A percentile compares a stretch with the other conserved stretches of the same genome.
Conservation (phyloP, 495 filamentous ascomycete species). For the Paragyromitra xinjiangensis region DNA sequence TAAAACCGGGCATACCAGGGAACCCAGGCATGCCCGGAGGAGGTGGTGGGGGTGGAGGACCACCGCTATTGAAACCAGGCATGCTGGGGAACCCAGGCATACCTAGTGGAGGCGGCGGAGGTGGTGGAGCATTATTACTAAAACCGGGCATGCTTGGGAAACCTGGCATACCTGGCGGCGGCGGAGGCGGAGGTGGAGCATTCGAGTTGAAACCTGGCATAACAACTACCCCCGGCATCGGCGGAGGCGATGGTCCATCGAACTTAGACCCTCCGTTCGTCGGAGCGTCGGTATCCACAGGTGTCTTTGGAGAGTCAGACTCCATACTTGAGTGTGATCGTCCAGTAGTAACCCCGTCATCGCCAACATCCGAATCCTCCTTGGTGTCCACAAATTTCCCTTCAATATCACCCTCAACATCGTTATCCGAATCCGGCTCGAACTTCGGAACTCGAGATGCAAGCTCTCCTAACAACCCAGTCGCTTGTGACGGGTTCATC, state of each 20-base stretch:
- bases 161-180: slow-evolving; percentile 62
- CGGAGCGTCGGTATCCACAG: slow-evolving; percentile 68
- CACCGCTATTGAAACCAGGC: slow-evolving; percentile 58
- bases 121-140: slow-evolving; percentile 59
- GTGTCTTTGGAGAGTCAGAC: slow-evolving; percentile 74
- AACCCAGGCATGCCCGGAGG: slow-evolving; percentile 58
- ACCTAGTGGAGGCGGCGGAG: slow-evolving; percentile 63
- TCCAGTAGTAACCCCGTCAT: slow-evolving; percentile 78
- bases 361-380: slow-evolving; percentile 58
- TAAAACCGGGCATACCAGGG: slow-evolving; percentile 62
- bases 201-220: slow-evolving; percentile 59
- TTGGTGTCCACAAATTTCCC: slow-evolving; percentile 32
- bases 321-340: slow-evolving; percentile 79
- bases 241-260: slow-evolving; percentile 64
- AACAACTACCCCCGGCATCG: slow-evolving; percentile 55
- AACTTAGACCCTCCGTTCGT: slow-evolving; percentile 61
- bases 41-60: slow-evolving; percentile 62
- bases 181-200: slow-evolving; percentile 65
- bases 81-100: slow-evolving; percentile 60
- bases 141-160: slow-evolving; percentile 61
- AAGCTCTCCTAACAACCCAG: slow-evolving; percentile 82
- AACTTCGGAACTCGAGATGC: slow-evolving; percentile 76
- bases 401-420: slow-evolving; percentile 58
- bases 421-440: slow-evolving; percentile 77
- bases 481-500: slow-evolving; percentile 75